A percentile compares a stretch with the other conserved stretches of the same genome.
These are phyloP conservation scores for Thecaphora thlaspeos DNA, from an alignment of 1,284 basidiomycete genomes.

Conservation along the genomic window DNA sequence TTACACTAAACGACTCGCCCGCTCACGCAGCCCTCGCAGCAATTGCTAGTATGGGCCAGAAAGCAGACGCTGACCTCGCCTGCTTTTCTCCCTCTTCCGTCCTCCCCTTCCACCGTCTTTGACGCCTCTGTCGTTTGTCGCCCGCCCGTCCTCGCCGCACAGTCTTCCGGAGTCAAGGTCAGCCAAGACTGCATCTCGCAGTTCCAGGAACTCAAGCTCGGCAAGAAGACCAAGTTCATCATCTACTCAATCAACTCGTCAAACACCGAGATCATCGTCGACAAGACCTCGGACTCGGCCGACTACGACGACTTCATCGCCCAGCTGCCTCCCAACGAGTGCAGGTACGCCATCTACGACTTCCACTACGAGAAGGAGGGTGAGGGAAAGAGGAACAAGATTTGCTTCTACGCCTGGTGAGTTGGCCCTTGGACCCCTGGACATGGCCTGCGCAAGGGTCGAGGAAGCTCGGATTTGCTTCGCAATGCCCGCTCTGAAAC, in stretches of 20 bases:
- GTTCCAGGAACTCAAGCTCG: conserved; percentile 77
- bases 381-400: conserved; percentile 82
- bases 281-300: conserved; percentile 50
- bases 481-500: too few species aligned
- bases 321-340: conserved; percentile 74
- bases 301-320: conserved; percentile 76
- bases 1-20: too few species aligned
- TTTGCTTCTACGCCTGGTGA: conserved; percentile 79
- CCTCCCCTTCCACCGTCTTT: too few species aligned
- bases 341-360: conserved; percentile 90
- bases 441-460: too few species aligned
- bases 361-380: conserved; percentile 80
- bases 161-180: conserved; percentile 77
- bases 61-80: too few species aligned
- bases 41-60: too few species aligned
- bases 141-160: not conserved
- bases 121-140: not conserved
- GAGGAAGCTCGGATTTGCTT: too few species aligned
- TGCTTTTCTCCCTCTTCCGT: too few species aligned
- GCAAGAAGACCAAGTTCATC: conserved; percentile 83
- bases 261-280: conserved; percentile 65
- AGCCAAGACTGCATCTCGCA: conserved; percentile 65
- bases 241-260: conserved; percentile 72
- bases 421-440: conserved; percentile 18
- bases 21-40: too few species aligned